Percentiles rank a stretch among this genome's conserved stretches.
These are phyloP conservation scores for Trichoderma citrinoviride DNA, from an alignment of 2,329 filamentous ascomycete species.

Conservation along the genomic window DNA sequence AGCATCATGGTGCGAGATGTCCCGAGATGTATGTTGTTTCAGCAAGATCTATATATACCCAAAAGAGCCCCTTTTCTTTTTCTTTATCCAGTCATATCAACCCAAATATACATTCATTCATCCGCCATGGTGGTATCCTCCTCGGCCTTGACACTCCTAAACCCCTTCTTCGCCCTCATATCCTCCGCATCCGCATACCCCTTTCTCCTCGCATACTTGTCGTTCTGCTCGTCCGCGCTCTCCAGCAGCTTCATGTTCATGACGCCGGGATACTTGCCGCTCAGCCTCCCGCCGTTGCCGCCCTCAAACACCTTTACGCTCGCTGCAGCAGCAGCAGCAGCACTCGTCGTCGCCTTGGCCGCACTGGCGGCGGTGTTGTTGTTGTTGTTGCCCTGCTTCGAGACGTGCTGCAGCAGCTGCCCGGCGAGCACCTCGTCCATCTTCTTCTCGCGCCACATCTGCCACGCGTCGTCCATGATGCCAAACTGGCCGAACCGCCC, in stretches of 20 bases:
- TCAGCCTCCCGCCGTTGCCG: conserved; percentile 48
- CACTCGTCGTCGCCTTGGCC: background rate
- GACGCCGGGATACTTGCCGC: conserved; percentile 55
- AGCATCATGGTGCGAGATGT: too few species aligned
- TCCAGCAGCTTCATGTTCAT: conserved; percentile 50
- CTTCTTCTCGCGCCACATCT: conserved; percentile 77
- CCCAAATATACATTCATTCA: background rate
- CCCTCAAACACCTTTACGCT: conserved; percentile 51
- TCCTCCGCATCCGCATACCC: conserved; percentile 55
- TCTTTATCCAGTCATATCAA: background rate
- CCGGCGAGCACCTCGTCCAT: conserved; percentile 85
- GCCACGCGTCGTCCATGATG: conserved; percentile 75
- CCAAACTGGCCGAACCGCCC: conserved; percentile 64
- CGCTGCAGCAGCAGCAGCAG: conserved; percentile 23
- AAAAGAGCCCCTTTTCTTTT: background rate
- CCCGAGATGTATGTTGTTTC: too few species aligned
- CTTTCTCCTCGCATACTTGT: conserved; percentile 60
- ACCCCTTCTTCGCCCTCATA: conserved; percentile 38
- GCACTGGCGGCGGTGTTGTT: background rate
- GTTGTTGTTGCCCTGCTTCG: conserved; percentile 37
- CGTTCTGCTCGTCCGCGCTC: conserved; percentile 55
- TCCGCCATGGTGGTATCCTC: conserved; percentile 12
- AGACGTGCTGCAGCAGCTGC: conserved; percentile 65
- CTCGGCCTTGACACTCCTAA: conserved; percentile 34
- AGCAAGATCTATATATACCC: background rate